These are phyloP conservation scores for Globisporangium parvum DNA, from an alignment of 352 stramenopile genomes.

Conservation along the genomic window DNA sequence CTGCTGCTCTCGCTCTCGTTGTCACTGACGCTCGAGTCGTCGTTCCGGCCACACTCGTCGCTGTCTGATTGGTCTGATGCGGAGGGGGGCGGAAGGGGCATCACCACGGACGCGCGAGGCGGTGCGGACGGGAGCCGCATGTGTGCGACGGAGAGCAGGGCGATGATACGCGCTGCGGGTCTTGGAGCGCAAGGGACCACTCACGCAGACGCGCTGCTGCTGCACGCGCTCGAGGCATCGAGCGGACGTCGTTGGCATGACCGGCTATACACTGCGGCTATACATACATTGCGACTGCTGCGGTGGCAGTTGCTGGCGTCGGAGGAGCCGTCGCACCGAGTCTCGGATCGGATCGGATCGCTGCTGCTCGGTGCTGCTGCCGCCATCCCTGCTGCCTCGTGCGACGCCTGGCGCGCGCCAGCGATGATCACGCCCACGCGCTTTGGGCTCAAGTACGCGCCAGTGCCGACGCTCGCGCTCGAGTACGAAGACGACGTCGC, in stretches of 20 bases:
- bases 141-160: slow-evolving; percentile 4
- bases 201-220: no score
- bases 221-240: no score
- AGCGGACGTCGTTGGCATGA: no score
- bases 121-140: slow-evolving; percentile 1
- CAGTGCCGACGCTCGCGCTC: slow-evolving; percentile 70
- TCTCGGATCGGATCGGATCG: no score
- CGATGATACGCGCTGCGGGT: no score
- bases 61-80: slow-evolving; percentile 11
- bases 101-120: slow-evolving; percentile 1
- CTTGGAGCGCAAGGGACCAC: no score
- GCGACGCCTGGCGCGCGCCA: background rate
- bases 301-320: no score
- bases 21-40: slow-evolving; percentile 2
- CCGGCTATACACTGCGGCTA: no score
- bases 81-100: slow-evolving; percentile 8
- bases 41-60: slow-evolving; percentile 7
- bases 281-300: no score
- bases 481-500: slow-evolving; percentile 72
- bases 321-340: no score
- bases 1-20: slow-evolving; percentile 5
- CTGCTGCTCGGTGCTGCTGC: background rate
- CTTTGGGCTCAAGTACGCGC: slow-evolving; percentile 80
- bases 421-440: slow-evolving; percentile 68
- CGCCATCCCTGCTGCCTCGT: background rate